Conservation (phyloP, 2,329 filamentous ascomycete species). For the Chaetomiaceae sp. region DNA sequence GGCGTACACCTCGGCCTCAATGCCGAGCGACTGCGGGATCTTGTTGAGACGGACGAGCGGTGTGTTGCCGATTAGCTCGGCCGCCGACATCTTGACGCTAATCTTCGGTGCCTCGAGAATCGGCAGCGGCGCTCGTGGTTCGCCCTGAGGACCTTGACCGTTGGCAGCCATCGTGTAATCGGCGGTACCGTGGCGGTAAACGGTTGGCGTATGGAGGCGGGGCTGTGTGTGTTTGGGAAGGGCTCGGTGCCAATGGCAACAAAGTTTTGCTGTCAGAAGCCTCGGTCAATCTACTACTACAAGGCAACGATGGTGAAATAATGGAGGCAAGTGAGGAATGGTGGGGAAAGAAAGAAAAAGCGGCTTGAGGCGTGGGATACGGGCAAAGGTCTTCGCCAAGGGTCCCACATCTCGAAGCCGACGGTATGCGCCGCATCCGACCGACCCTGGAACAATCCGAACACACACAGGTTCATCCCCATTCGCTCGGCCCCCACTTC, state of each 20-base stretch:
- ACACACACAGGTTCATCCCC: no score
- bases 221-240: background rate
- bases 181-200: background rate
- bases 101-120: slow-evolving; percentile 19
- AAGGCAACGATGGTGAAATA: no score
- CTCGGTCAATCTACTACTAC: no score
- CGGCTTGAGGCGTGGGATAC: no score
- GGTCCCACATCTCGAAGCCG: no score
- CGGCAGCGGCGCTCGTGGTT: slow-evolving; percentile 15
- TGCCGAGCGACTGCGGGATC: slow-evolving; percentile 82
- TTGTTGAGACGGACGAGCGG: slow-evolving; percentile 93
- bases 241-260: background rate
- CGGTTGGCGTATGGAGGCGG: slow-evolving; percentile 2
- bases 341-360: no score
- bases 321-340: no score
- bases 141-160: slow-evolving; percentile 2
- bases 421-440: no score
- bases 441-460: no score
- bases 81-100: slow-evolving; percentile 48
- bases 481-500: no score
- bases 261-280: no score
- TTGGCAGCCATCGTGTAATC: slow-evolving; percentile 11
- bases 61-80: slow-evolving; percentile 88
- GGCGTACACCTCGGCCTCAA: slow-evolving; percentile 82
- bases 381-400: no score